A percentile compares a stretch with the other conserved stretches of the same genome.
Evolutionary conservation across 441 rosid genomes (phyloP).

Genomic region (Flueggea neowawraea): DNA sequence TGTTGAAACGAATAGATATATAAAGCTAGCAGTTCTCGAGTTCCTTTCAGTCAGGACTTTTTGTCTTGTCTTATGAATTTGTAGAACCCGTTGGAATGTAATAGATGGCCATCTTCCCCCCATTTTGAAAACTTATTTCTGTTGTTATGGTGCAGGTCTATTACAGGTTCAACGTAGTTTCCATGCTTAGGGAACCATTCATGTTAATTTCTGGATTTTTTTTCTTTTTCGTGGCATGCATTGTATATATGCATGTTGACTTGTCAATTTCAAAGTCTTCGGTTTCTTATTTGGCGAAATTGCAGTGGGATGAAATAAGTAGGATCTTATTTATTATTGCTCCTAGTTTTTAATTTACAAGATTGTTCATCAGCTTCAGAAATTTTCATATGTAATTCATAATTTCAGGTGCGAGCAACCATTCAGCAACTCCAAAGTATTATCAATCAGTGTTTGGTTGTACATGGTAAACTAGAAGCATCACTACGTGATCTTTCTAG

Average conservation of each 20-base stretch:
- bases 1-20: too few species aligned
- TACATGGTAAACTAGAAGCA: slow-evolving; percentile 82
- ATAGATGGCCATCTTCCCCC: neutral
- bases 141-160: slow-evolving; percentile 54
- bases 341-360: neutral
- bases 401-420: slow-evolving; percentile 68
- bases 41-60: too few species aligned
- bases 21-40: too few species aligned
- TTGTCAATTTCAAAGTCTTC: slow-evolving; percentile 94
- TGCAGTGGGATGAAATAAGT: slow-evolving; percentile 91
- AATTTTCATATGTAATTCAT: neutral
- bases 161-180: slow-evolving; percentile 78
- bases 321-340: neutral
- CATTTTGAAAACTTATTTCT: neutral
- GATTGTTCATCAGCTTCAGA: slow-evolving; percentile 5
- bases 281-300: slow-evolving; percentile 80
- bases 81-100: too few species aligned
- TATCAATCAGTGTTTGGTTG: slow-evolving; percentile 55
- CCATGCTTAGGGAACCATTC: slow-evolving; percentile 85
- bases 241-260: slow-evolving; percentile 69
- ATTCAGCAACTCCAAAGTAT: slow-evolving; percentile 63
- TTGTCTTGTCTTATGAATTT: too few species aligned
- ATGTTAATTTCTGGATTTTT: slow-evolving; percentile 84
- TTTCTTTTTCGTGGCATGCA: slow-evolving; percentile 69
- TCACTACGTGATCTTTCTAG: slow-evolving; percentile 90